Base-by-base conservation (phyloP, 176 grass and related monocot genomes). In the Urochloa ruziziensis region DNA sequence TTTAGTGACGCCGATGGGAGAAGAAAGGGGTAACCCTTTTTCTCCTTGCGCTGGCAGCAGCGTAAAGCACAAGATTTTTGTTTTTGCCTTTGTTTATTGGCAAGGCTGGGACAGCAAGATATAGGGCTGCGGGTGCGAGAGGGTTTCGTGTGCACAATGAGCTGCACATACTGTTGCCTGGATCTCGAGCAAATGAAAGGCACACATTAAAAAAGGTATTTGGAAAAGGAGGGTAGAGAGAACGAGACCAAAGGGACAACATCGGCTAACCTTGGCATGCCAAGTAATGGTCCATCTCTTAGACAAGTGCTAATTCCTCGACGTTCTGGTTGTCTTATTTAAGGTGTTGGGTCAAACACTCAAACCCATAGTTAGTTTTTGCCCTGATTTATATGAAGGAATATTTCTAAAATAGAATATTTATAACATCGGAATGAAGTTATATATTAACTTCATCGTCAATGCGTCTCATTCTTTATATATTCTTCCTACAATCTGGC, bases 111-210 rank as follows among this genome's bases (percentile, higher is more conserved):
- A 32, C 33, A 36, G 18, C 49, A 62, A 76, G 82, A 62, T 85
- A 52, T 80, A 68, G 61, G 23, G 47, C 35, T 71, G 43, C 44
- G 13, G 71, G 88, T 82, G 77, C 16, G 77, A 35, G 72, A n/a
- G 56, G 71, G n/a, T 89, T 89, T 86, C 88, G 63, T 89, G 78
- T 63, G 62, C 40, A n/a, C n/a, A n/a, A n/a, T 39, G 37, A 6
- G 9, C 13, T n/a, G 14, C 44, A 42, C 19, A 80, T 56, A 43
- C 66, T 72, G 32, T 60, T 36, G 36, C 58, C 75, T n/a, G 34
- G 60, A 63, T 62, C 51, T 43, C 0, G 43, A 61, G 19, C 18
- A n/a, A 77, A 51, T n/a, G 28, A n/a, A 77, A 61, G 35, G 7
- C 39, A 7, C 44, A 0, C 43, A 21, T 2, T 73, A 18, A 34